A percentile compares a stretch with the other conserved stretches of the same genome.
Conservation (phyloP, 78 protist species). For the Polysphondylium violaceum region DNA sequence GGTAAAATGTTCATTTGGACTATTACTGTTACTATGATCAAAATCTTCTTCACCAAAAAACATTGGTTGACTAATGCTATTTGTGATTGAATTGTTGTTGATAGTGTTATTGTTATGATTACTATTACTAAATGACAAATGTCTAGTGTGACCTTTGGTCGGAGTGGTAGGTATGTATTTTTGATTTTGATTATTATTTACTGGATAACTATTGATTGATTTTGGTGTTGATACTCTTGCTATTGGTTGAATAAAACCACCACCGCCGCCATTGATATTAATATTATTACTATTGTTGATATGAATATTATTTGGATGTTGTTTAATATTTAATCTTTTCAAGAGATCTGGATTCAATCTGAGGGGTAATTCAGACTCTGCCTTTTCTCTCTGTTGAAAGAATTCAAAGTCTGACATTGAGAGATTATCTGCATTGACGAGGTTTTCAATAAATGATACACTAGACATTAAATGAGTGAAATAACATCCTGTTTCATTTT, state of each 20-base stretch:
- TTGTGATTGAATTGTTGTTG: no score
- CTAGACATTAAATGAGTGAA: conserved; percentile 84
- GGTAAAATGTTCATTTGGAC: background rate
- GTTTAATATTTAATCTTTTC: conserved; percentile 53
- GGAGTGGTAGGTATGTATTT: background rate
- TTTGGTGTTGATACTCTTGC: conserved; percentile 17
- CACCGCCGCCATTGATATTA: background rate
- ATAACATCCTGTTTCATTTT: conserved; percentile 80
- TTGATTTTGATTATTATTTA: background rate
- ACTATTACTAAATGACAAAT: conserved; percentile 14
- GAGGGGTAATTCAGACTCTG: conserved; percentile 51
- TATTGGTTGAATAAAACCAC: conserved; percentile 1
- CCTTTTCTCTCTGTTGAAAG: conserved; percentile 26
- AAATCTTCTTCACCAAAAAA: conserved; percentile 6
- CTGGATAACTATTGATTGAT: no score
- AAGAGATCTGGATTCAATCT: conserved; percentile 36
- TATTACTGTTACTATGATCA: background rate
- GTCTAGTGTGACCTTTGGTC: conserved; percentile 48
- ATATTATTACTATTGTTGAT: background rate
- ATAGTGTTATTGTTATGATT: no score
- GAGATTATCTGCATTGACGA: background rate
- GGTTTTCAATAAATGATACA: conserved; percentile 70
- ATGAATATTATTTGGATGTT: background rate
- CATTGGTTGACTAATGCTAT: background rate
- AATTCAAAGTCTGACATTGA: conserved; percentile 43